A percentile compares a stretch with the other conserved stretches of the same genome.
Evolutionary conservation across 164 flowering plant species (phyloP).

Genomic region (Euptelea pleiosperma): DNA sequence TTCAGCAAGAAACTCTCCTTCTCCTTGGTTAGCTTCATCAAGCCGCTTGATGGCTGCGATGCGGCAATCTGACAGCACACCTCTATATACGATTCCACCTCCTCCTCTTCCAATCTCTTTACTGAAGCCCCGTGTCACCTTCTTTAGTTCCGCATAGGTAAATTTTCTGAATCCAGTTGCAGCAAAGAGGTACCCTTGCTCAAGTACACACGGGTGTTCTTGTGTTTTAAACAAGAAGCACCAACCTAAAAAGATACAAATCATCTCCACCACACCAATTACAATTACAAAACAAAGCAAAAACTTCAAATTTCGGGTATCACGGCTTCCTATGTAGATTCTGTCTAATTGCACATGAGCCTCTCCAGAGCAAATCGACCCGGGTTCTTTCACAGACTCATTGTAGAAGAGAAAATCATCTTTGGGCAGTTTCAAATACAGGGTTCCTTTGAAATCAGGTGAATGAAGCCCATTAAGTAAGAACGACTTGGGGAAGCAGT

Average conservation of each 20-base stretch:
- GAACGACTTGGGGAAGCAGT: conserved; percentile 16
- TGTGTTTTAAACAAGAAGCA: not conserved
- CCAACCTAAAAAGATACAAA: conserved; percentile 12
- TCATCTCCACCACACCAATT: conserved; percentile 14
- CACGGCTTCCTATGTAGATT: not conserved
- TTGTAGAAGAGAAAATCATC: not conserved
- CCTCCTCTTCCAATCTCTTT: conserved; percentile 26
- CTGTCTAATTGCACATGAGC: too few relatives aligned
- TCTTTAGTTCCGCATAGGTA: conserved; percentile 20
- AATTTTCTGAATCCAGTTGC: conserved; percentile 18
- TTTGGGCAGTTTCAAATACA: conserved; percentile 17
- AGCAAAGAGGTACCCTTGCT: conserved; percentile 6
- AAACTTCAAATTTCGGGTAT: not conserved
- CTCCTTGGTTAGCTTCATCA: conserved; percentile 17
- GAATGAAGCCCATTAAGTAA: conserved; percentile 25
- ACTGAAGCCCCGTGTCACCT: conserved; percentile 18
- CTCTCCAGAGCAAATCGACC: too few relatives aligned
- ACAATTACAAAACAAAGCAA: not conserved
- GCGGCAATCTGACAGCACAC: conserved; percentile 1
- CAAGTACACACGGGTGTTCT: not conserved
- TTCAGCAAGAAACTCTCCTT: conserved; percentile 24
- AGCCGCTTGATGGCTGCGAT: conserved; percentile 20
- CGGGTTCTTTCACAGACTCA: not conserved
- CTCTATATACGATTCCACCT: conserved; percentile 24
- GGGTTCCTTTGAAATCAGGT: not conserved